Evolutionary conservation across 805 yeast genomes (phyloP), one percentile per base, ranked within the genome.

Genomic region (Cyberlindnera suaveolens): DNA sequence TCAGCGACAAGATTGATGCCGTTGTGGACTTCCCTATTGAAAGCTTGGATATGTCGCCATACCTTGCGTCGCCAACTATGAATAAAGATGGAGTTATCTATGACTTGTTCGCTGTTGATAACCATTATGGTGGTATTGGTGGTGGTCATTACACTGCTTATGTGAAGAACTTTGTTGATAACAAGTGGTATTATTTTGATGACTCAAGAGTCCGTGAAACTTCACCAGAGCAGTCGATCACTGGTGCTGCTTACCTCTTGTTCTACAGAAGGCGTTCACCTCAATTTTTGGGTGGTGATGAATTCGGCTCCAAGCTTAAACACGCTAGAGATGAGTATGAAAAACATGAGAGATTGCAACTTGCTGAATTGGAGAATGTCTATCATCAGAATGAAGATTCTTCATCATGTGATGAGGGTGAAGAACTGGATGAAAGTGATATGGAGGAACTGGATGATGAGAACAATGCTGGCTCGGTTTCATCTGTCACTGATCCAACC

Each of bases 111-210:
- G 98, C 93, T 0, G 96, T 93, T 18, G 98, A 90, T 60, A 93
- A 91, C 60, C 99, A 93, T 59, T 89, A 74, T 60, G 99, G 98
- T 40, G 96, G 97, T 1, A 68, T 91, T 16, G 97, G 98, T 1
- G 98, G 98, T 5, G 98, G 99, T 2, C 98, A 93, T 67, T 91
- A 93, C 63, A 93, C 99, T 1, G 85, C 98, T 0, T 83, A 80
- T 56, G 96, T 77, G 1, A 84, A 82, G 60, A 90, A 90, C 57
- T 82, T 78, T 61, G 70, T 78, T 35, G 95, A 86, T 56, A 67
- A 67, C 17, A 71, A 78, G 45, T 93, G 98, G 98, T 88, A 89
- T 59, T 85, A 89, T 59, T 91, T 74, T 61, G 90, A 91, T 59
- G 99, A 91, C 60, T 80, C 95, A 2, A 65, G 83, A 29, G 96